Evolutionary conservation across 2,329 filamentous ascomycete species (phyloP), one percentile per base, ranked within the genome.

Genomic region (Paraconiothyrium brasiliense): DNA sequence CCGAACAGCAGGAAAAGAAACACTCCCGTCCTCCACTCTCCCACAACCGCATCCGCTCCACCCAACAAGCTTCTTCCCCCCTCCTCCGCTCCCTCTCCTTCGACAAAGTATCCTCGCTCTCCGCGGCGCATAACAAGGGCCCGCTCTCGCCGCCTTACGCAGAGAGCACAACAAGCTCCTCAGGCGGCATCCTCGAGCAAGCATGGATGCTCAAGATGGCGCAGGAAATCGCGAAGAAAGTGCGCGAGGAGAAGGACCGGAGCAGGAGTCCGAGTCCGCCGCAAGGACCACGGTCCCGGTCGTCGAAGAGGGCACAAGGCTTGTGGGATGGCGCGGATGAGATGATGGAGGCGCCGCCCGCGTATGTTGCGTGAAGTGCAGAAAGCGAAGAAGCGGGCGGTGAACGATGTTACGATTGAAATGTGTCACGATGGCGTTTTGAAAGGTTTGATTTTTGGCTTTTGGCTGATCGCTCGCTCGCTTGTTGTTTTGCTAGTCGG

Each of bases 201-300:
- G 92, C 92, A 2, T 95, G 92, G 91, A 91, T 95, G 80, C 89
- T 90, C 82, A 95, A 97, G 82, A 95, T 99, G 87, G 94, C 94
- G 5, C 90, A 90, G 66, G 95, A 98, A 78, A 94, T 98, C 71
- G 93, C 93, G 39, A 85, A 89, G 54, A 90, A 92, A 59, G 93
- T 97, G 67, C 92, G 94, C 67, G 92, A 97, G 69, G 92, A 97
- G 80, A 95, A 97, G 80, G 80, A 76, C 7, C 71, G 73, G 34
- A 61, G 56, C 9, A 20, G 54, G 9, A 39, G 34, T 8, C 30
- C 57, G 2, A 54, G 35, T 30, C 58, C 63, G n/a, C 61, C 58
- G 3, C 58, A 62, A 32, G 16, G 41, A 13, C 61, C 56, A 2
- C 59, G 61, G 32, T 20, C 20, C 20, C 16, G 30, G 9, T 59